phyloP scores from a whole-genome alignment of 192 early-diverging fungal species.

The Coemansia sp. region DNA sequence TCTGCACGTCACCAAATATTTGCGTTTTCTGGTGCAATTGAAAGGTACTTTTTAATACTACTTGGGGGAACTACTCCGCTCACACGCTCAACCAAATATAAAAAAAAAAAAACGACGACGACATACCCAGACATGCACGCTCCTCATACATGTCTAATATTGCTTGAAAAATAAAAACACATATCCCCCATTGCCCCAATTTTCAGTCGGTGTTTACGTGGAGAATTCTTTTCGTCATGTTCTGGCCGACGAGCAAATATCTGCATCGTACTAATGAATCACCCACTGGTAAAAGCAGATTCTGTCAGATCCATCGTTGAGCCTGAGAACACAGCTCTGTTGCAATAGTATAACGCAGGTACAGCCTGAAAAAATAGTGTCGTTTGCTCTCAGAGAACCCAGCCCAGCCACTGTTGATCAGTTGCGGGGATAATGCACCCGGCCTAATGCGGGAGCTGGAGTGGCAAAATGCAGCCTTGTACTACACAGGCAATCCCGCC shows the following conservation, averaged over 20 bases:
- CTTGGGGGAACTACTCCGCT: background rate
- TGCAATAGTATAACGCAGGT: background rate
- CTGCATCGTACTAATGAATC: background rate
- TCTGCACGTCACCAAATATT: background rate
- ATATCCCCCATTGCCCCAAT: constrained; percentile 4
- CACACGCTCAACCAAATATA: constrained; percentile 9
- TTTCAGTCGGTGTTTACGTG: background rate
- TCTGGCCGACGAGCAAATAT: background rate
- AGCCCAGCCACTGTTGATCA: background rate
- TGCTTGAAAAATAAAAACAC: background rate
- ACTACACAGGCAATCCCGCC: background rate
- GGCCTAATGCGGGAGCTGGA: background rate
- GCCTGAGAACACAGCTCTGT: background rate
- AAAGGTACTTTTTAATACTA: background rate
- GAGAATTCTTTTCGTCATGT: background rate
- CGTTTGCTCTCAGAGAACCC: background rate
- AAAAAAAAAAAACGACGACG: background rate
- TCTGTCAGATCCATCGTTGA: background rate
- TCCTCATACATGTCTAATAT: constrained; percentile 1
- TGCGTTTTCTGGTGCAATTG: background rate
- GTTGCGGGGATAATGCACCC: constrained; percentile 3
- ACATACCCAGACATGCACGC: constrained; percentile 13
- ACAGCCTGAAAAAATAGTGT: background rate
- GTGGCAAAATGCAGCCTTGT: constrained; percentile 9
- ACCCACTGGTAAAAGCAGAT: background rate